Conservation (phyloP, 2,329 filamentous ascomycete species). For the Phyllosticta citriasiana region DNA sequence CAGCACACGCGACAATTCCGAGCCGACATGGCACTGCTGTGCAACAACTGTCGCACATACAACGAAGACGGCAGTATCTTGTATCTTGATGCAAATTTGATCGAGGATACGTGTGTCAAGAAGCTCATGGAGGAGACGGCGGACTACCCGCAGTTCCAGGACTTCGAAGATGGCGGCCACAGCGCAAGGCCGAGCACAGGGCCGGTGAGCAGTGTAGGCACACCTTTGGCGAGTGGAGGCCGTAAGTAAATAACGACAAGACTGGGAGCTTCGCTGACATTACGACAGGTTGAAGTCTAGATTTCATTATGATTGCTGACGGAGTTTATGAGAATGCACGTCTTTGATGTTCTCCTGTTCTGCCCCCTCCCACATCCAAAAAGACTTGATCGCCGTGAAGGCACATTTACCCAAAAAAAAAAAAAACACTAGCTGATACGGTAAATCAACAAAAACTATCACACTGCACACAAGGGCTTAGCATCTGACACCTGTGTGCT, state of each 20-base stretch:
- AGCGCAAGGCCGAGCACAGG: conserved; percentile 43
- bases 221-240: conserved; percentile 36
- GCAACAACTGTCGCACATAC: conserved; percentile 86
- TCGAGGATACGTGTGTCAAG: conserved; percentile 53
- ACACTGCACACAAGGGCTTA: background rate
- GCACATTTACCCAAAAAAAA: background rate
- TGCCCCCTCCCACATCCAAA: background rate
- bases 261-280: background rate
- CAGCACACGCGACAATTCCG: conserved; percentile 68
- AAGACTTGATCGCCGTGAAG: background rate
- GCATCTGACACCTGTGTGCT: background rate
- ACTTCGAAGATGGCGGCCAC: conserved; percentile 44
- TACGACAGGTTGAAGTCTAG: background rate
- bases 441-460: background rate
- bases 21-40: conserved; percentile 73
- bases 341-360: background rate
- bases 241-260: background rate
- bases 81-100: conserved; percentile 83
- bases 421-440: background rate
- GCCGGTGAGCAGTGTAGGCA: conserved; percentile 47
- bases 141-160: conserved; percentile 46
- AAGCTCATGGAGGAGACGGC: conserved; percentile 46
- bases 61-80: conserved; percentile 93
- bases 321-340: background rate
- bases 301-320: background rate